These are phyloP conservation scores for Cercospora sp. DNA, from an alignment of 2,329 filamentous ascomycete genomes.

Conservation along the genomic window DNA sequence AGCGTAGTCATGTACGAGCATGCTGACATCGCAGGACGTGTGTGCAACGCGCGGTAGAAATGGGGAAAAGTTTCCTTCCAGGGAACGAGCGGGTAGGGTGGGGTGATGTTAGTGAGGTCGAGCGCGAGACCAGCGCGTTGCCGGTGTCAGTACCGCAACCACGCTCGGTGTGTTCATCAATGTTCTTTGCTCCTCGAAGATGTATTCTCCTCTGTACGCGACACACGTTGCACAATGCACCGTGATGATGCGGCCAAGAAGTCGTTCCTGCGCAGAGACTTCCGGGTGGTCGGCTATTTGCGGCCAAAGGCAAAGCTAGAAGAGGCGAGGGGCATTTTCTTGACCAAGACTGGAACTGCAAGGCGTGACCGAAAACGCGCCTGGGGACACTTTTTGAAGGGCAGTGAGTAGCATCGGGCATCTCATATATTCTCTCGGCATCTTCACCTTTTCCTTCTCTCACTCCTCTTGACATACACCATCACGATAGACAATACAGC, in stretches of 20 bases:
- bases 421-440: neutral
- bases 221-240: neutral
- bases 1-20: neutral
- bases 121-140: neutral
- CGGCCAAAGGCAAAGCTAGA: constrained; percentile 7
- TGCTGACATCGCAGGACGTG: neutral
- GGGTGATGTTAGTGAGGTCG: neutral
- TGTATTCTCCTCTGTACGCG: neutral
- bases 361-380: constrained; percentile 10
- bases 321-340: neutral
- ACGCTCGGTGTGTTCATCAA: neutral
- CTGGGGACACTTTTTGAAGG: neutral
- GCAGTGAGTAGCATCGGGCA: neutral
- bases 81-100: constrained; percentile 13
- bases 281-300: constrained; percentile 15
- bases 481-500: constrained; percentile 9
- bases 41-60: neutral
- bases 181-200: neutral
- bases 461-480: neutral
- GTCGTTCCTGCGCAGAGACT: constrained; percentile 7
- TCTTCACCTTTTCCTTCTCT: neutral
- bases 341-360: constrained; percentile 6
- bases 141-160: neutral
- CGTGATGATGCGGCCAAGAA: neutral
- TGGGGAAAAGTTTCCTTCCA: neutral